Conservation (phyloP, 73 alveolate species). For the Breviolum minutum region DNA sequence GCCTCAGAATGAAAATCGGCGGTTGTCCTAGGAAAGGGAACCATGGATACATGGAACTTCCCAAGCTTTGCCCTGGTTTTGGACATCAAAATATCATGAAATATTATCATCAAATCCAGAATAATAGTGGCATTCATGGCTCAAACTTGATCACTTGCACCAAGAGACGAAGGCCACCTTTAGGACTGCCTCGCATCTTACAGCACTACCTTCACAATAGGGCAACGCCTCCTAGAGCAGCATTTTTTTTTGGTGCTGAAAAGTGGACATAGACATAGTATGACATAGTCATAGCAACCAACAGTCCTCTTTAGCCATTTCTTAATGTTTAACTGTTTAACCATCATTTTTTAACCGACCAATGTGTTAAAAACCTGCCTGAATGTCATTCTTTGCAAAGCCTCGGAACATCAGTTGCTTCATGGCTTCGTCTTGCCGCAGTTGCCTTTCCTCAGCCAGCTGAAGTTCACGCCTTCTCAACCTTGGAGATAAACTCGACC, state of each 20-base stretch:
- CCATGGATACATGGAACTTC: neutral
- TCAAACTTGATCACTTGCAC: neutral
- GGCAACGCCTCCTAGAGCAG: constrained; percentile 59
- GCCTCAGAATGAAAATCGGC: constrained; percentile 9
- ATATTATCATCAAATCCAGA: neutral
- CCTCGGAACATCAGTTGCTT: constrained; percentile 31
- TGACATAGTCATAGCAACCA: neutral
- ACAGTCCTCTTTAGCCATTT: too few species aligned
- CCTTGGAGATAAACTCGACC: neutral
- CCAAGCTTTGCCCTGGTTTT: neutral
- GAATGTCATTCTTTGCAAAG: constrained; percentile 19
- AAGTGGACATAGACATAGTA: neutral
- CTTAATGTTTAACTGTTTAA: too few species aligned
- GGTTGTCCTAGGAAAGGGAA: neutral
- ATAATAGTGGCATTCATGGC: neutral
- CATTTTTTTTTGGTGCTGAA: neutral
- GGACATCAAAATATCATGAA: neutral
- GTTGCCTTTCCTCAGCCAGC: neutral
- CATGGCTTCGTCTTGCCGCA: constrained; percentile 33
- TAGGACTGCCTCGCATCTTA: constrained; percentile 86
- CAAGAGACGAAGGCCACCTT: constrained; percentile 65
- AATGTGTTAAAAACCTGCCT: neutral
- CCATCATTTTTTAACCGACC: too few species aligned
- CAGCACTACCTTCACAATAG: constrained; percentile 54
- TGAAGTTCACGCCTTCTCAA: neutral